Base-by-base conservation (phyloP, 83 land plant genomes). In the Picea abies region DNA sequence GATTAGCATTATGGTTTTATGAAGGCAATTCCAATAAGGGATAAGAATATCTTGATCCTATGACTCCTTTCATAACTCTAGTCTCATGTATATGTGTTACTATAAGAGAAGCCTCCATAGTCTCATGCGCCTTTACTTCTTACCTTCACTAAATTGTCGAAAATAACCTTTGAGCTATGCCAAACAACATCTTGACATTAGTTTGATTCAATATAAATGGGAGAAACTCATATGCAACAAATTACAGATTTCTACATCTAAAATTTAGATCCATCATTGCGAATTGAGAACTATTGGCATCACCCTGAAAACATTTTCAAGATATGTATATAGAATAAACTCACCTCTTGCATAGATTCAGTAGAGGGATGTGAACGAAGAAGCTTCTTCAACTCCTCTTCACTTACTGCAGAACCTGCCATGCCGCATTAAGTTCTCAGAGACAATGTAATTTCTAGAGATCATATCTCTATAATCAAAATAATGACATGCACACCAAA, bases 321-420 rank as follows among this genome's bases (percentile, higher is more conserved):
- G 22, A 44, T 20, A 73, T 44, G 25, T 23, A 73, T 41, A n/a
- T 44, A 41, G 77, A 39, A 73, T 73, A 47, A 47, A 44, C 77
- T 73, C 47, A n/a, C 77, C 77, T 73, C 77, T 73, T 73, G 77
- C 77, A 73, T 73, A 44, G 58, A 73, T 73, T 44, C 52, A 44
- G 56, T 73, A 41, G 77, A 73, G 37, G 77, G 77, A 73, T 73
- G 77, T 39, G 52, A n/a, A 44, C 58, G 77, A 35, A 73, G 37
- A 73, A 73, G 47, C 56, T 44, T 73, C 77, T 44, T 73, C 25
- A 73, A 73, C n/a, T 73, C 77, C 58, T 73, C 58, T 47, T 39
- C 25, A 52, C 25, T 73, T 73, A 73, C 26, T 20, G 20, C 56
- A 17, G 76, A 22, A 44, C 76, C 76, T 72, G 23, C 22, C 10